Evolutionary conservation across 371 early-diverging fungal species (phyloP), one percentile per base, ranked within the genome.

Genomic region (Phascolomyces articulosus): DNA sequence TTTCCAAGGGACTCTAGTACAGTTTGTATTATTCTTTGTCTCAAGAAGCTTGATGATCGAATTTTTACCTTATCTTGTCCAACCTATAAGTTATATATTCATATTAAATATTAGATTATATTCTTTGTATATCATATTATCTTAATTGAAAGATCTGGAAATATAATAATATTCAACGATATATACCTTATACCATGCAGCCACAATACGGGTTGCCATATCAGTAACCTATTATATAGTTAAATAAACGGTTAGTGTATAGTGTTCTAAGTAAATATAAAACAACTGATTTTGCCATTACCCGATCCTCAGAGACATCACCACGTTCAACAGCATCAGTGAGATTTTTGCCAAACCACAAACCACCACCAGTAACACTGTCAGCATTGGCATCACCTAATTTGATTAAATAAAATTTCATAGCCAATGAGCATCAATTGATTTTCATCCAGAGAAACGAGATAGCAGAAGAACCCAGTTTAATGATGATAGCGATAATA

Each of bases 121-220:
- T n/a, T n/a, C n/a, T n/a, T n/a, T n/a, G n/a, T n/a, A n/a, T n/a
- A n/a, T n/a, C n/a, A n/a, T n/a, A n/a, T n/a, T n/a, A n/a, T n/a
- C n/a, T n/a, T n/a, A n/a, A n/a, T n/a, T n/a, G n/a, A n/a, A n/a
- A n/a, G n/a, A n/a, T n/a, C n/a, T n/a, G n/a, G n/a, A n/a, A 34
- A 34, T 34, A 1, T 34, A 34, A 11, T 34, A 34, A 34, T 6
- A 34, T 10, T 51, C 23, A 2, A 16, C 2, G 8, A 24, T 24
- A 20, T 58, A 48, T 72, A 81, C 61, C 66, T 80, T 80, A 64
- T 82, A 85, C 74, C 79, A 81, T 13, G 88, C 64, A 40, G 86
- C 80, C 13, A 86, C 73, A 60, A 87, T 80, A 51, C 89, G 80
- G 21, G 62, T 77, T 31, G 78, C 87, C 84, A 86, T 85, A 55